Evolutionary conservation across 192 early-diverging fungal genomes (phyloP).

Genomic region (Coemansia sp.): DNA sequence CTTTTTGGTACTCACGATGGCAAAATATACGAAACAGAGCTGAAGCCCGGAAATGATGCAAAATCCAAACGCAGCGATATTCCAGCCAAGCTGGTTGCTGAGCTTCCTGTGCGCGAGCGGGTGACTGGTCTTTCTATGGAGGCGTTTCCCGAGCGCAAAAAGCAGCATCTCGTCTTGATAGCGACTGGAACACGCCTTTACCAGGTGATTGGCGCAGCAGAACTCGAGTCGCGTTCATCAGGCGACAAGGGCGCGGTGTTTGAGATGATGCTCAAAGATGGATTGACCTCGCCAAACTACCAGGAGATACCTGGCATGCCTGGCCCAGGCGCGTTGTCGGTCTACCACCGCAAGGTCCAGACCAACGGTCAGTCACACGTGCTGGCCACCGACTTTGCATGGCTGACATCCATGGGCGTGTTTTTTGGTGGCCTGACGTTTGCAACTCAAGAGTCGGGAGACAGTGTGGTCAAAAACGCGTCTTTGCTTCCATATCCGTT

Average conservation of each 20-base stretch:
- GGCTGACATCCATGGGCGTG: constrained; percentile 87
- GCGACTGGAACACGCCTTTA: constrained; percentile 87
- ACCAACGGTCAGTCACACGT: constrained; percentile 6
- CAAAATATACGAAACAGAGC: constrained; percentile 84
- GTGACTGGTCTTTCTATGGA: constrained; percentile 82
- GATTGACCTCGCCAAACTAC: constrained; percentile 62
- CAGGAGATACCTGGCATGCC: constrained; percentile 66
- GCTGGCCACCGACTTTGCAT: constrained; percentile 71
- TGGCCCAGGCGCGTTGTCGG: constrained; percentile 33
- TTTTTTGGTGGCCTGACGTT: constrained; percentile 82
- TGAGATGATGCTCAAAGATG: constrained; percentile 69
- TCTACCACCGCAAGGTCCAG: constrained; percentile 32
- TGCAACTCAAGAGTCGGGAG: constrained; percentile 69
- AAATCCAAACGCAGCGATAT: constrained; percentile 83
- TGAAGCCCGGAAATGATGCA: constrained; percentile 82
- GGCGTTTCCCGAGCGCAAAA: constrained; percentile 69
- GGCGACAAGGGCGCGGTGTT: constrained; percentile 70
- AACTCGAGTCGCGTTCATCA: constrained; percentile 27
- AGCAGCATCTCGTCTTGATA: constrained; percentile 77
- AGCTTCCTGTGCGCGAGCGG: constrained; percentile 69
- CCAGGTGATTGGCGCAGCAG: constrained; percentile 79
- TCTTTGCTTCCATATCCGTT: constrained; percentile 80
- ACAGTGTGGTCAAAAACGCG: constrained; percentile 79
- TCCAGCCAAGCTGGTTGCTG: constrained; percentile 61
- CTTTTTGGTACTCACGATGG: constrained; percentile 86